Percentiles rank a stretch among this genome's conserved stretches.
Evolutionary conservation across 2,329 filamentous ascomycete genomes (phyloP).

Genomic region (Trichoderma sp.): DNA sequence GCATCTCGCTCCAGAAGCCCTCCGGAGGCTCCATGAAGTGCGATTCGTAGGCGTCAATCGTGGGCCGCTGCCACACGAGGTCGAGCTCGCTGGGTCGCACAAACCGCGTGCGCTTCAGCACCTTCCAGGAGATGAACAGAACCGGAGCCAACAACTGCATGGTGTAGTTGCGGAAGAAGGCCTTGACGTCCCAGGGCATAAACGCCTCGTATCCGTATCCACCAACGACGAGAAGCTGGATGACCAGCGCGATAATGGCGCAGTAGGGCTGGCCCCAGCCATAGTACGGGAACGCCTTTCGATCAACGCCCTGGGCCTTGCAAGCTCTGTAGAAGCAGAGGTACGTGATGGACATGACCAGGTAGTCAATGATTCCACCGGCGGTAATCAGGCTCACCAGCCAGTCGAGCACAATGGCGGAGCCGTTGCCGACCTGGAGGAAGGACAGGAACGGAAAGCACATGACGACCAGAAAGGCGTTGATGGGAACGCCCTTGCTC

Average conservation of each 20-base stretch:
- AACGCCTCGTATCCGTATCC: conserved; percentile 61
- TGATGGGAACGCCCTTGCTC: conserved; percentile 62
- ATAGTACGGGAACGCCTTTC: conserved; percentile 57
- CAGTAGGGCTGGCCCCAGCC: conserved; percentile 63
- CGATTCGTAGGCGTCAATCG: conserved; percentile 60
- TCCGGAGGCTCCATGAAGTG: conserved; percentile 52
- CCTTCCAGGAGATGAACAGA: conserved; percentile 64
- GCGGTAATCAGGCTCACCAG: conserved; percentile 60
- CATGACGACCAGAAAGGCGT: conserved; percentile 57
- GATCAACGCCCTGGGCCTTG: conserved; percentile 55
- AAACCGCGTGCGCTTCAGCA: conserved; percentile 60
- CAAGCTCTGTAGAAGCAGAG: conserved; percentile 55
- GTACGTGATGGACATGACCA: conserved; percentile 54
- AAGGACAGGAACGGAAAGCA: conserved; percentile 57
- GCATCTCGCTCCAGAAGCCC: conserved; percentile 60
- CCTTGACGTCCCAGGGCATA: conserved; percentile 50
- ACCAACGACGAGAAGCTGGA: conserved; percentile 49
- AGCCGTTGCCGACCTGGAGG: conserved; percentile 53
- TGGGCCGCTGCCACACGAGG: conserved; percentile 61
- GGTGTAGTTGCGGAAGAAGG: conserved; percentile 58
- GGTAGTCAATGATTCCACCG: conserved; percentile 63
- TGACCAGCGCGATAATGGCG: conserved; percentile 49
- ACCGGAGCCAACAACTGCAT: conserved; percentile 58
- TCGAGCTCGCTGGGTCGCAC: conserved; percentile 58
- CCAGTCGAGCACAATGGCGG: conserved; percentile 55